These are phyloP conservation scores for Malus orientalis DNA, from an alignment of 306 rosid genomes.

Conservation along the genomic window DNA sequence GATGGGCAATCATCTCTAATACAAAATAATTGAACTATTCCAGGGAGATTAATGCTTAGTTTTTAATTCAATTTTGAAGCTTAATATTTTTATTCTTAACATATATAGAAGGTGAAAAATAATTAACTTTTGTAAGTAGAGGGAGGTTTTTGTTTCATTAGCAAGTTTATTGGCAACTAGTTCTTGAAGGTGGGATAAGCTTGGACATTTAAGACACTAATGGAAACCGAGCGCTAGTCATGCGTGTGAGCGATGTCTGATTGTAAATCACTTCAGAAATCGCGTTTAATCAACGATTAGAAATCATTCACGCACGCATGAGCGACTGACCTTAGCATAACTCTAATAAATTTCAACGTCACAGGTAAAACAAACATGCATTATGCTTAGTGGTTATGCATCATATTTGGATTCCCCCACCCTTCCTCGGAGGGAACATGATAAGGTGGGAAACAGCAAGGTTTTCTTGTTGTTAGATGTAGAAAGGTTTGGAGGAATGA, in stretches of 20 bases:
- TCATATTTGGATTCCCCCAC: neutral
- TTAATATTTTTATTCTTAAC: neutral
- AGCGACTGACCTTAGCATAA: neutral
- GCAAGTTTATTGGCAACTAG: neutral
- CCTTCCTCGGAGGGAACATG: neutral
- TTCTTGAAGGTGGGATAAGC: neutral
- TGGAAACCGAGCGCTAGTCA: neutral
- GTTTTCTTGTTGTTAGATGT: neutral
- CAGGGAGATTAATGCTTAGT: neutral
- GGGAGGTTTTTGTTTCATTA: neutral
- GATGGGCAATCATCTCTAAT: neutral
- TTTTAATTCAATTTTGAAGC: neutral
- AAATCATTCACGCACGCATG: neutral
- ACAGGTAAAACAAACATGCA: neutral
- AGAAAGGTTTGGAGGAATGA: neutral
- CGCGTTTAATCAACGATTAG: accelerated
- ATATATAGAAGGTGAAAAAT: neutral
- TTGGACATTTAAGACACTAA: neutral
- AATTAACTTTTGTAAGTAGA: neutral
- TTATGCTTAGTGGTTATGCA: neutral
- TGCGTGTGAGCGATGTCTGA: accelerated
- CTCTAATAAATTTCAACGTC: neutral
- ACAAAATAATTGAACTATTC: neutral
- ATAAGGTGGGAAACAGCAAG: neutral
- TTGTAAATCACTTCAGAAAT: neutral